Evolutionary conservation across 805 yeast species (phyloP), one percentile per base, ranked within the genome.

Genomic region (Metschnikowia continentalis): DNA sequence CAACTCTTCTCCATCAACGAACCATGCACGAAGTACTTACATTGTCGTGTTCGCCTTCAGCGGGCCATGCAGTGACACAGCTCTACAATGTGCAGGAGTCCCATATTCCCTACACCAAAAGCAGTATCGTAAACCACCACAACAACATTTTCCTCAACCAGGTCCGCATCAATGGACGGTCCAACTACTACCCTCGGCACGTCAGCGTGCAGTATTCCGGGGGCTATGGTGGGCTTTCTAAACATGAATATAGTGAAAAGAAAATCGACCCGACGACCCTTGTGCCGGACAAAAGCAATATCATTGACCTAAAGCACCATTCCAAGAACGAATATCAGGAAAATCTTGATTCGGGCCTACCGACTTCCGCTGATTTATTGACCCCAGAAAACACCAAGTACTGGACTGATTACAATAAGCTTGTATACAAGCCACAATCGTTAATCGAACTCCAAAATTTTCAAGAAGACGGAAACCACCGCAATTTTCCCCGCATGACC

Each of bases 341-440:
- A 35, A 79, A 83, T 1, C 66, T 90, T 33, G 96, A 88, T 65
- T 43, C 63, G 1, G 80, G 80, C 0, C 52, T 52, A 20, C 52
- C 63, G 6, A 61, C 68, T 1, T 57, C 57, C 4, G 46, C 48
- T 1, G 45, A 47, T 13, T 42, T 56, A 57, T 66, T 88, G 38
- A 65, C 60, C 5, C 54, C 55, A 0, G 61, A 64, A 1, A 77
- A 76, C 40, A 78, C 88, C 0, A 65, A 64, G 30, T 87, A 81
- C 58, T 92, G 97, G 97, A 77, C 94, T 0, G 96, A 89, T 61
- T 88, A 85, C 61, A 76, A 84, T 38, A 78, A 82, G 56, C 77
- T 90, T 47, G 77, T 87, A 3, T 82, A 82, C 61, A 78, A 79
- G 47, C 92, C 96, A 0, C 69, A 69, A 5, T 75, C 84, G 1